Base-by-base conservation (phyloP, 169 alveolate genomes). In the Cyclospora cayetanensis region DNA sequence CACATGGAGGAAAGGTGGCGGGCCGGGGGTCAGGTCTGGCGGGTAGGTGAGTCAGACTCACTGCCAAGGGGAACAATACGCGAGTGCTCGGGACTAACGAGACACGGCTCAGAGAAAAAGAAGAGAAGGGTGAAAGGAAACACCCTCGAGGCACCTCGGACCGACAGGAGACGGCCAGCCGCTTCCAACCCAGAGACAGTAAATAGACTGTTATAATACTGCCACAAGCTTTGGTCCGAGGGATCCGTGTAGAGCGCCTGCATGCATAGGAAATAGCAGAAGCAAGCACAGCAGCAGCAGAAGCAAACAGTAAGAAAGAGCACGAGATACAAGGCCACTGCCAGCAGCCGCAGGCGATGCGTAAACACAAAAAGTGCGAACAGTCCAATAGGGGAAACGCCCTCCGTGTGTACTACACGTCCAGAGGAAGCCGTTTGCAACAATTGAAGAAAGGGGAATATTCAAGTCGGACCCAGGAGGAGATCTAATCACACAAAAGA, bases 211-310 rank as follows among this genome's bases (percentile, higher is more conserved):
- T 7, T 1, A 53, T 72, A 89, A 39, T 25, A 37, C 87, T 52
- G 46, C 92, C 92, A 87, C 35, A 87, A 42, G 39, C 83, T 70
- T 46, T 87, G 92, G 65, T 87, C 92, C 1, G 2, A 25, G 29
- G 92, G 92, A 35, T 87, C 86, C 5, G 92, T 87, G 63, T 87
- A 87, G 34, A 87, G 43, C 2, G 87, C 92, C 92, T 87, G 55
- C 5, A 60, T n/a, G 74, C 74, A 60, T 25, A 7, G 15, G n/a
- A 18, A 60, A 0, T 31, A 12, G 15, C 74, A 60, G 74, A n/a
- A 60, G 74, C 3, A 25, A 31, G 15, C 7, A 31, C 74, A 60
- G 74, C 74, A 60, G 74, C 34, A 60, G 74, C 74, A 60, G 74
- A n/a, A 60, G 74, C 74, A 60, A 60, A 22, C 22, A 60, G 74